These are phyloP conservation scores for Aspergillus calidoustus DNA, from an alignment of 2,329 filamentous ascomycete genomes.

Conservation along the genomic window DNA sequence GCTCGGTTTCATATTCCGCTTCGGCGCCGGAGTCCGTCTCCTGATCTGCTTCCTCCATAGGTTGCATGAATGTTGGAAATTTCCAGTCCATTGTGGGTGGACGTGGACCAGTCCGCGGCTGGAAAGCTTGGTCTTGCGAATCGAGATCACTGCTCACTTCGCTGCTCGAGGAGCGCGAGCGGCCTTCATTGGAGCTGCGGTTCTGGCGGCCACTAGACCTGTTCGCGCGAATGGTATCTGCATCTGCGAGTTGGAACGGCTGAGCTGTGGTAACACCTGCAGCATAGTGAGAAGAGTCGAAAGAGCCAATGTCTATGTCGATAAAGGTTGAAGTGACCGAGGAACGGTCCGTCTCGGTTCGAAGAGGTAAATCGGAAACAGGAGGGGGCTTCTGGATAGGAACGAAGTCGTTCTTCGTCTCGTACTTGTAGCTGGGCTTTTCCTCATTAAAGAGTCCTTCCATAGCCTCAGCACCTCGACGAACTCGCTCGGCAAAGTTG, in stretches of 20 bases:
- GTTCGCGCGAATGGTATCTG: conserved; percentile 61
- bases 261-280: conserved; percentile 57
- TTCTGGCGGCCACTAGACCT: conserved; percentile 53
- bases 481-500: conserved; percentile 62
- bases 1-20: conserved; percentile 14
- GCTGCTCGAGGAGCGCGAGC: conserved; percentile 37
- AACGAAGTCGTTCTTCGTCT: conserved; percentile 56
- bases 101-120: conserved; percentile 42
- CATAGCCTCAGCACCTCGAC: conserved; percentile 60
- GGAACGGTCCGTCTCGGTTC: conserved; percentile 51
- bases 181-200: conserved; percentile 43
- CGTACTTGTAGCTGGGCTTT: conserved; percentile 62
- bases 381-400: conserved; percentile 49
- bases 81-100: conserved; percentile 55
- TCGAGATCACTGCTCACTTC: conserved; percentile 31
- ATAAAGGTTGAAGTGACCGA: conserved; percentile 55
- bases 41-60: conserved; percentile 17
- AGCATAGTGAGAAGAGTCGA: conserved; percentile 56
- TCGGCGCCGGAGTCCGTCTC: conserved; percentile 12
- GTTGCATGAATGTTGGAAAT: conserved; percentile 44
- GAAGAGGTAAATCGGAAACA: conserved; percentile 59
- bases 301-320: conserved; percentile 62
- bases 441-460: conserved; percentile 62
- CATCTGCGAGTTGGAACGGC: conserved; percentile 55
- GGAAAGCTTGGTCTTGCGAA: conserved; percentile 35